A percentile compares a stretch with the other conserved stretches of the same genome.
These are phyloP conservation scores for Dothidotthia symphoricarpi DNA, from an alignment of 2,329 filamentous ascomycete species.

Conservation along the genomic window DNA sequence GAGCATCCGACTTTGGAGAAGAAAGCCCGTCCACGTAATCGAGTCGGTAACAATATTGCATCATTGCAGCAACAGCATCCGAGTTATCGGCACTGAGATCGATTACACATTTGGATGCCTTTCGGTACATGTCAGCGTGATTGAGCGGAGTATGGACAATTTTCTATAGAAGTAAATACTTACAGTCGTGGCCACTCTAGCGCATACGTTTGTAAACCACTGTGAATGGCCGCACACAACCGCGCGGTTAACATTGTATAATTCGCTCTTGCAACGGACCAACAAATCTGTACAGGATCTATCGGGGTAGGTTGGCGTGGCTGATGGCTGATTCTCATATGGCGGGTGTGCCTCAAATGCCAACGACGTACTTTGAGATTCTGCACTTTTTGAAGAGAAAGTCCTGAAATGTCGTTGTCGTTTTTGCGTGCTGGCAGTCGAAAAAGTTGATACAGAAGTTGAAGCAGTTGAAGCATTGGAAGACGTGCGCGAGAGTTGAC, in stretches of 20 bases:
- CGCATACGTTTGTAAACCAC: constrained; percentile 33
- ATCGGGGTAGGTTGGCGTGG: constrained; percentile 8
- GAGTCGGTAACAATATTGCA: constrained; percentile 35
- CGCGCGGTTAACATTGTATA: constrained; percentile 32
- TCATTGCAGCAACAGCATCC: constrained; percentile 34
- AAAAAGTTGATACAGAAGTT: constrained; percentile 3
- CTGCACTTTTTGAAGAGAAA: background rate
- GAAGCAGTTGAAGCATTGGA: constrained; percentile 8
- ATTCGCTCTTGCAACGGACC: constrained; percentile 26
- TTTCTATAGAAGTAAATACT: background rate
- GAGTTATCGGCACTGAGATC: constrained; percentile 34
- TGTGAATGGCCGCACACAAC: constrained; percentile 33
- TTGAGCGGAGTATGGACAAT: background rate
- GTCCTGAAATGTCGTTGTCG: constrained; percentile 5
- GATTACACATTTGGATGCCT: constrained; percentile 24
- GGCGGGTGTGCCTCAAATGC: background rate
- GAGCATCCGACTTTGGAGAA: too few relatives aligned
- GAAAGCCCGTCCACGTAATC: constrained; percentile 29
- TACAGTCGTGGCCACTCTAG: constrained; percentile 24
- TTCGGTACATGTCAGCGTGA: constrained; percentile 16
- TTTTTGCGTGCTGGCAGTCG: constrained; percentile 3
- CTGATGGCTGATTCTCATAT: constrained; percentile 1
- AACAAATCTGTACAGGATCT: constrained; percentile 29
- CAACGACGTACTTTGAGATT: too few relatives aligned
- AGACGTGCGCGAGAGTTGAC: constrained; percentile 7